Percentiles rank a stretch among this genome's conserved stretches.
Evolutionary conservation across 192 early-diverging fungal genomes (phyloP).

Genomic region (Umbelopsis isabellina): DNA sequence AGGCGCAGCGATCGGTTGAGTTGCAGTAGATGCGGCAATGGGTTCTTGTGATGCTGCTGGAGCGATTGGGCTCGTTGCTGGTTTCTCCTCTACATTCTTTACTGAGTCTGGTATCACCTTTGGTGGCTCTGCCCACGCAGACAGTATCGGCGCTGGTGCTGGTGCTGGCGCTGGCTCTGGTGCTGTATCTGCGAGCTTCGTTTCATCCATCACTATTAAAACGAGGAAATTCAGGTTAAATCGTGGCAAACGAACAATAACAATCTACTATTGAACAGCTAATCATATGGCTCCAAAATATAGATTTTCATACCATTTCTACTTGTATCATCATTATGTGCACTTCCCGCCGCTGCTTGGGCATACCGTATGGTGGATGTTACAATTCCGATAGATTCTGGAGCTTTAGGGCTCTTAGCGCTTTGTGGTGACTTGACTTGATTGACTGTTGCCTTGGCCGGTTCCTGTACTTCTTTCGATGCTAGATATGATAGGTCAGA

Average conservation of each 20-base stretch:
- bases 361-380: conserved; percentile 10
- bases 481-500: not conserved
- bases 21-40: conserved; percentile 28
- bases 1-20: conserved; percentile 19
- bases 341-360: conserved; percentile 28
- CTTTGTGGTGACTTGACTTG: not conserved
- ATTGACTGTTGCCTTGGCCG: not conserved
- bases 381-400: conserved; percentile 4
- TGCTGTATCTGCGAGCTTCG: conserved; percentile 41
- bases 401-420: conserved; percentile 5
- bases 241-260: too few species aligned
- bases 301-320: not conserved
- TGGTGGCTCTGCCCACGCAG: conserved; percentile 40
- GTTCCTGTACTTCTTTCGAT: not conserved
- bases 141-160: conserved; percentile 24
- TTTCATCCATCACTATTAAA: not conserved
- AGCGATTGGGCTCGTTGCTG: not conserved
- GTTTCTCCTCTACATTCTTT: not conserved
- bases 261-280: too few species aligned
- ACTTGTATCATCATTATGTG: not conserved
- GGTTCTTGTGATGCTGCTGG: conserved; percentile 16
- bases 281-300: too few species aligned
- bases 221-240: too few species aligned
- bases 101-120: conserved; percentile 30
- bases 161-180: conserved; percentile 38